Evolutionary conservation across 179 eudicot species (phyloP), one percentile per base, ranked within the genome.

Genomic region (Beta corolliflora): DNA sequence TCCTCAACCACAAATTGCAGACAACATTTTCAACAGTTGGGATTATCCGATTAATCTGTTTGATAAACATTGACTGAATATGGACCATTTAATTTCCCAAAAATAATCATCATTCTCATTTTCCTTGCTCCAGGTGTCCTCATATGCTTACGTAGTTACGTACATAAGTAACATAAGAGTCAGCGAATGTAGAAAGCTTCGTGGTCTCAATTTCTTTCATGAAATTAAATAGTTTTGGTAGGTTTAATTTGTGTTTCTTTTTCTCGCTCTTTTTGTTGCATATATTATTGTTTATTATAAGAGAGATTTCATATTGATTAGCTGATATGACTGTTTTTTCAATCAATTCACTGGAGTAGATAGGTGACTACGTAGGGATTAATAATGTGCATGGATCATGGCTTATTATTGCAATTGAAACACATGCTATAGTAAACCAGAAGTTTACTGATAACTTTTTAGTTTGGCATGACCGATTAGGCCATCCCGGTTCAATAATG

Each of bases 311-410:
- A 16, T 44, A 19, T 18, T 61, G 11, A 18, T 19, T 61, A 61
- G n/a, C 1, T 65, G 83, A 80, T 80, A 53, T 70, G 83, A 80
- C 79, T 48, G 80, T 79, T 83, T 41, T 53, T 61, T 11, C 63
- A 45, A 64, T 44, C 74, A 84, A 77, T 11, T 77, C 74, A 80
- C 50, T 46, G 75, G 80, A 80, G 83, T 81, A 84, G 86, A 84
- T 84, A 80, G 48, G 77, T 84, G 75, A 76, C 83, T 77, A 84
- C 81, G 79, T 81, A 65, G 45, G 73, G 59, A 64, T 56, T 41
- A 76, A 84, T 70, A 70, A 80, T 84, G 63, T 80, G 81, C 83
- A 84, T 79, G 86, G 61, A 73, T 73, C n/a, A 61, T 76, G 63
- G 73, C 25, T 59, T 84, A 44, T 16, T 29, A 75, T 67, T 29